phyloP scores from a whole-genome alignment of 2,329 filamentous ascomycete genomes.

The Sclerotinia subarctica region DNA sequence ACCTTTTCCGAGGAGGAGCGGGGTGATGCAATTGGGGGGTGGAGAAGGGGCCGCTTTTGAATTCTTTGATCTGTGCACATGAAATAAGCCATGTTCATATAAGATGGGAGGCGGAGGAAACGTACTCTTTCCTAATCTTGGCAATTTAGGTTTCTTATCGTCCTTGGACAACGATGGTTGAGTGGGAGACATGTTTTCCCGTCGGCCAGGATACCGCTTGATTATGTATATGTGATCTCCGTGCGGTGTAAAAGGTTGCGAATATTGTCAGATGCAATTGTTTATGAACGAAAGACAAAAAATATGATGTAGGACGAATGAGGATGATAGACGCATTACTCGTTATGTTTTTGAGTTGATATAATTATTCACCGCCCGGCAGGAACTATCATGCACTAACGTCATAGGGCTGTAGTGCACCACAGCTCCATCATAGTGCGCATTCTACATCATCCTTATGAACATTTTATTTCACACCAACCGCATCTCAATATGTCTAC shows the following conservation, averaged over 20 bases:
- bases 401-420: conserved; percentile 6
- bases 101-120: conserved; percentile 29
- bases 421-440: not conserved
- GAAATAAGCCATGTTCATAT: conserved; percentile 11
- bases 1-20: conserved; percentile 31
- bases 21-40: conserved; percentile 33
- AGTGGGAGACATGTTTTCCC: not conserved
- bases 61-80: conserved; percentile 34
- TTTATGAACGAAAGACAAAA: not conserved
- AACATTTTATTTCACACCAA: not conserved
- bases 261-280: not conserved
- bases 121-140: conserved; percentile 22
- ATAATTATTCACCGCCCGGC: conserved; percentile 16
- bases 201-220: not conserved
- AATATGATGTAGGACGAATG: not conserved
- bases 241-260: too few relatives aligned
- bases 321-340: not conserved
- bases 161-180: conserved; percentile 17
- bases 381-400: conserved; percentile 9
- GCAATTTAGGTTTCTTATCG: not conserved
- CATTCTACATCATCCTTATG: not conserved
- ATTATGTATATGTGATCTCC: not conserved
- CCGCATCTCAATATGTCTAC: conserved; percentile 26
- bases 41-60: conserved; percentile 38
- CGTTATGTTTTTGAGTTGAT: not conserved